Percentiles rank a stretch among this genome's conserved stretches.
Conservation (phyloP, 2,329 filamentous ascomycete species). For the Alternaria incomplexa region DNA sequence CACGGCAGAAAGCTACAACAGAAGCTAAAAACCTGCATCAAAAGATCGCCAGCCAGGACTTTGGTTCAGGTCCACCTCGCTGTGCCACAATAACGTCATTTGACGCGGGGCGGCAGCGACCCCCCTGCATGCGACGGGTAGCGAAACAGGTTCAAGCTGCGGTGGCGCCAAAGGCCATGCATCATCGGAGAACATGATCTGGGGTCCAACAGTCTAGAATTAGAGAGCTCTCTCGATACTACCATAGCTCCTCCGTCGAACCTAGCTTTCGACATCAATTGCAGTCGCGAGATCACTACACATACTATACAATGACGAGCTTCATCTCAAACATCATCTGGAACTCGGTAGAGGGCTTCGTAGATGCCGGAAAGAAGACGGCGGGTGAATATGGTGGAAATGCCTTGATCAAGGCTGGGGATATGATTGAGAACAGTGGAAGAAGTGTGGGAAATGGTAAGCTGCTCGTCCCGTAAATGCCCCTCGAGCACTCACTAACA, state of each 20-base stretch:
- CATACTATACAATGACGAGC: slow-evolving; percentile 25
- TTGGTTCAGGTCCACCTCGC: background rate
- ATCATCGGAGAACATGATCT: slow-evolving; percentile 25
- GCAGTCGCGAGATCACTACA: background rate
- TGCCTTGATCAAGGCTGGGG: slow-evolving; percentile 46
- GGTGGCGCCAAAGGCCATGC: slow-evolving; percentile 25
- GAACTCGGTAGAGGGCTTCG: slow-evolving; percentile 47
- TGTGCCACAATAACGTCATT: slow-evolving; percentile 39
- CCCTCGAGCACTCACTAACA: background rate
- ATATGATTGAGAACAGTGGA: slow-evolving; percentile 44
- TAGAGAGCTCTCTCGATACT: background rate
- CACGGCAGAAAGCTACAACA: background rate
- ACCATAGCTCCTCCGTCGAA: background rate
- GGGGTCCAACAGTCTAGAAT: slow-evolving; percentile 4
- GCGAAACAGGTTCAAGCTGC: slow-evolving; percentile 33
- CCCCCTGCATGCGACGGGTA: slow-evolving; percentile 8
- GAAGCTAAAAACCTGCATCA: slow-evolving; percentile 5
- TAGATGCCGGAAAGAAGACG: slow-evolving; percentile 44
- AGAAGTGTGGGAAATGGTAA: slow-evolving; percentile 41
- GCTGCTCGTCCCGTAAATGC: background rate
- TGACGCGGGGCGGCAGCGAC: slow-evolving; percentile 21
- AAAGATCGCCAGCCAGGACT: slow-evolving; percentile 9
- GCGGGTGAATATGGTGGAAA: slow-evolving; percentile 48
- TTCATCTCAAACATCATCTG: slow-evolving; percentile 48
- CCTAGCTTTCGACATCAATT: background rate